Conservation (phyloP, 73 alveolate genomes). For the Effrenium voratum region DNA sequence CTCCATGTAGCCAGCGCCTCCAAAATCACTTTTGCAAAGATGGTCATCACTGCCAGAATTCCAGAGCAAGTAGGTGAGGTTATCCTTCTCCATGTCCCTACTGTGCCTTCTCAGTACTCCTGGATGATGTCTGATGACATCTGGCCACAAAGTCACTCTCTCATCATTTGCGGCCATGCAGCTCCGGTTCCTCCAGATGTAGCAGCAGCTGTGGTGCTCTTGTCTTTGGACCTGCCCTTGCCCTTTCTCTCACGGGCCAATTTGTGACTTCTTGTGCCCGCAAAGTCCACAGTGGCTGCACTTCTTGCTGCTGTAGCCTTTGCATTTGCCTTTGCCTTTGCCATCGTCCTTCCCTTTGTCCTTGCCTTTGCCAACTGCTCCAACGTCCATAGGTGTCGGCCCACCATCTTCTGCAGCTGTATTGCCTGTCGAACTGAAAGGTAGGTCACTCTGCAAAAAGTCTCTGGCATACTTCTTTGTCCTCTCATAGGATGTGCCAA, state of each 20-base stretch:
- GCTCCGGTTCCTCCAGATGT: too few species aligned
- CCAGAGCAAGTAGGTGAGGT: too few species aligned
- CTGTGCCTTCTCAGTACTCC: too few species aligned
- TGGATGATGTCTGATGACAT: too few species aligned
- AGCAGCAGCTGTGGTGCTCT: background rate
- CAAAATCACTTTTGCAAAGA: too few species aligned
- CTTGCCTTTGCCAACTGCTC: background rate
- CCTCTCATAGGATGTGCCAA: background rate
- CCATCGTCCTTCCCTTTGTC: background rate
- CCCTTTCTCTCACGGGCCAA: background rate
- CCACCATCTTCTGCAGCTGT: background rate
- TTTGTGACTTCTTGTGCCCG: background rate
- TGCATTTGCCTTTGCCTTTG: background rate
- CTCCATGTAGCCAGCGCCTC: too few species aligned
- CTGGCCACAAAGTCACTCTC: too few species aligned
- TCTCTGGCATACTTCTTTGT: background rate
- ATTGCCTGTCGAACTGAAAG: background rate
- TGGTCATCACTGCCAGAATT: too few species aligned
- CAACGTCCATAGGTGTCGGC: background rate
- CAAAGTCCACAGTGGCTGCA: background rate
- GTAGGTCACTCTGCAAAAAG: background rate
- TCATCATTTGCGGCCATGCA: too few species aligned
- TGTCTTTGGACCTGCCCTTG: background rate
- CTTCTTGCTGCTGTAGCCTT: background rate
- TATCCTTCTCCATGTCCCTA: too few species aligned